Evolutionary conservation across 176 grass and related monocot species (phyloP), one percentile per base, ranked within the genome.

Genomic region (Oryza glaberrima): DNA sequence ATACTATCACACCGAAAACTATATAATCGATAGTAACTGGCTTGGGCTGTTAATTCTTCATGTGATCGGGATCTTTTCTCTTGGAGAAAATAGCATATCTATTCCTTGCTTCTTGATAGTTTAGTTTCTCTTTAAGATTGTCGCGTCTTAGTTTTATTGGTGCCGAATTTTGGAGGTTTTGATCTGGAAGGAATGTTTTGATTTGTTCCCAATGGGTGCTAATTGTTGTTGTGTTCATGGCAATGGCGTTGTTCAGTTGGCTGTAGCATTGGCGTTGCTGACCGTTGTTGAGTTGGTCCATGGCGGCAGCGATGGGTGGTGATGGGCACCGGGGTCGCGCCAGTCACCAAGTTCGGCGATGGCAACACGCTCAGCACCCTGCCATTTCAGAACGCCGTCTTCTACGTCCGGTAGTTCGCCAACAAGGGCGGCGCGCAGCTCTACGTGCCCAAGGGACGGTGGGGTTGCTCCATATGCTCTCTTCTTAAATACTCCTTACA

Each of bases 391-490:
- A 98, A 98, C 82, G 95, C 95, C 35, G 76, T 98, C 49, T 98
- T 98, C 87, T 98, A 98, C 77, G 78, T 72, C 68, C 86, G 86
- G 69, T 98, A 93, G n/a, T 98, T 98, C 23, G 85, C 95, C 0
- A 93, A 98, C 77, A 98, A 98, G 90, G 93, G 95, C 2, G 95
- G 95, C 7, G 95, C 93, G 25, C 95, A 98, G 79, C 80, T 98
- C 32, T 98, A 95, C 54, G 95, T 98, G 44, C 95, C 95, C 17
- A 82, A 90, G 79, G 95, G 95, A 34, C 85, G 84, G 49, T 95
- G 95, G 95, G 26, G 1, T 26, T 26, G 1, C 26, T 26, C 26
- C 1, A 26, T 26, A 26, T 26, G 1, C 26, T 26, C 26, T 26
- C 26, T 26, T 26, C 26, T 26, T 26, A 26, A 26, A 26, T 26